A percentile compares a stretch with the other conserved stretches of the same genome.
phyloP scores from a whole-genome alignment of 169 alveolate genomes.

The Eimeria maxima region DNA sequence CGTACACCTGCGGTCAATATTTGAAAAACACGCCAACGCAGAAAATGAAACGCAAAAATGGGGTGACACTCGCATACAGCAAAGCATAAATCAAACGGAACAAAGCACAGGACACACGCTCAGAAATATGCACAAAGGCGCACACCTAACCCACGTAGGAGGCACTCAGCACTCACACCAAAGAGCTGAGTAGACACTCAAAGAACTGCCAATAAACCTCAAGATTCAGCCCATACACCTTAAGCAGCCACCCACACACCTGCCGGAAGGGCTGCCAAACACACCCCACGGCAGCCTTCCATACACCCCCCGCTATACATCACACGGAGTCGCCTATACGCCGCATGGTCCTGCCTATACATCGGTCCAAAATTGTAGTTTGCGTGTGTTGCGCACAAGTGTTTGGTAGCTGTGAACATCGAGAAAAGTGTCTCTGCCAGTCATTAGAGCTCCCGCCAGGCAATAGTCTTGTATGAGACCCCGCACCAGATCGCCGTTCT shows the following conservation, averaged over 20 bases:
- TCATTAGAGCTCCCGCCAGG: conserved; percentile 96
- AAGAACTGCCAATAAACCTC: background rate
- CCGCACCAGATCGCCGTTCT: conserved; percentile 98
- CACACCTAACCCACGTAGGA: background rate
- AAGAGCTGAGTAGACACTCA: background rate
- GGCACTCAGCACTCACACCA: background rate
- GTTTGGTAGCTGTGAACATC: conserved; percentile 93
- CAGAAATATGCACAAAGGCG: background rate
- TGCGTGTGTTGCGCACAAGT: conserved; percentile 84
- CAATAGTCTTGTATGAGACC: conserved; percentile 98
- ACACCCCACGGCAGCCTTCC: background rate
- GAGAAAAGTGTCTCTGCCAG: conserved; percentile 97
- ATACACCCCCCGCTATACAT: background rate
- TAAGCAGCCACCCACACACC: background rate
- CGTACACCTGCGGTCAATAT: conserved; percentile 39
- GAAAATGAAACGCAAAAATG: background rate
- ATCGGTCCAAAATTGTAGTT: background rate
- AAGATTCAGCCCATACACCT: background rate
- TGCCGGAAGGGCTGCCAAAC: background rate
- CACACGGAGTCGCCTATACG: background rate
- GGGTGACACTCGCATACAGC: background rate
- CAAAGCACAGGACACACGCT: too few species aligned
- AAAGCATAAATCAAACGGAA: too few species aligned
- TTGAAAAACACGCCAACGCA: background rate
- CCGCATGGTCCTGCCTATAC: conserved; percentile 21